Percentiles rank a stretch among this genome's conserved stretches.
Evolutionary conservation across 148 eudicot genomes (phyloP).

Genomic region (Talinum fruticosum): DNA sequence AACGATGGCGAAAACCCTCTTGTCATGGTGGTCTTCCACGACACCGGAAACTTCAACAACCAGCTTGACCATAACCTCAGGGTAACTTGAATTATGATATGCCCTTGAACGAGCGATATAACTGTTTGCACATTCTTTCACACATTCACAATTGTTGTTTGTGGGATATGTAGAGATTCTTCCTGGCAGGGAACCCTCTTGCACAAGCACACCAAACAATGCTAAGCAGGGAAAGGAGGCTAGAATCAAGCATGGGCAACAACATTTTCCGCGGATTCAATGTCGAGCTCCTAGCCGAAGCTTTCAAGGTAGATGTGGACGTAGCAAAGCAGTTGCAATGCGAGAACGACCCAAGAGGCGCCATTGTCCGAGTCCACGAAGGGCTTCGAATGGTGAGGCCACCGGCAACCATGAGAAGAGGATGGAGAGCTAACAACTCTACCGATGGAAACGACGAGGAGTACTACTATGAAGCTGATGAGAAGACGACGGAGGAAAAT

Average conservation of each 20-base stretch:
- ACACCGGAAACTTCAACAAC: not conserved
- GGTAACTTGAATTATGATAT: not conserved
- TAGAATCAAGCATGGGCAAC: not conserved
- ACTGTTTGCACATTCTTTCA: too few species aligned
- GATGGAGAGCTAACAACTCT: not conserved
- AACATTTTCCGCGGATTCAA: not conserved
- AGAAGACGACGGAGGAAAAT: not conserved
- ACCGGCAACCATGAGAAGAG: not conserved
- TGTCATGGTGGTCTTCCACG: not conserved
- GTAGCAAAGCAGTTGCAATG: not conserved
- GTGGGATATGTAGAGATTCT: not conserved
- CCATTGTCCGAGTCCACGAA: not conserved
- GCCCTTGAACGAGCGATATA: not conserved
- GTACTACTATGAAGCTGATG: not conserved
- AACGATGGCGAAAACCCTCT: conserved; percentile 2
- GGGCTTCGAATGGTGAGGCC: not conserved
- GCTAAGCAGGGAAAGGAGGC: not conserved
- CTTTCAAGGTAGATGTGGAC: not conserved
- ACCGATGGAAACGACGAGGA: not conserved
- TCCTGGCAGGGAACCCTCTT: not conserved
- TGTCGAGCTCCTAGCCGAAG: not conserved
- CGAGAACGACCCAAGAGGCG: not conserved
- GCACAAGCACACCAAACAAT: not conserved
- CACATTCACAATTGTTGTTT: too few species aligned
- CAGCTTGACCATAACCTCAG: not conserved